Base-by-base conservation (phyloP, 768 basidiomycete genomes). In the Collybiopsis luxurians region DNA sequence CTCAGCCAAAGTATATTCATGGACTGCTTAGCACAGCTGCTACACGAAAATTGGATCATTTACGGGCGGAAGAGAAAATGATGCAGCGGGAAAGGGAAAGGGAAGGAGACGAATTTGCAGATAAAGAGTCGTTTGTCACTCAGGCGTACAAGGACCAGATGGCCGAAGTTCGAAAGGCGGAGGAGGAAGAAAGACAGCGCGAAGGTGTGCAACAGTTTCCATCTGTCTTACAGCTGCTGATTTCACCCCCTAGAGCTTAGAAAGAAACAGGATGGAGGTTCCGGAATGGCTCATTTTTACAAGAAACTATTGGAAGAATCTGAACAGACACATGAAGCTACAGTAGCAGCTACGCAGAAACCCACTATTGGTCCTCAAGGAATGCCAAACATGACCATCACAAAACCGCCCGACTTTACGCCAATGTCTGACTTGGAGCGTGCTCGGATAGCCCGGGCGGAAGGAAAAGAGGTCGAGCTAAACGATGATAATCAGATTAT, bases 401-500 rank as follows among this genome's bases (percentile, higher is more conserved):
- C 78, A 28, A 91, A 86, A 71, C 92, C 89, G 12, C 73, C 79
- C 40, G 79, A 90, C 59, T 75, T 85, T 63, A 72, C 76, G 0
- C 79, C 82, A 43, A 71, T 80, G 62, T 85, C 90, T 36, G 94
- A 96, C 70, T 64, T 82, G 27, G 87, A 92, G 64, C 78, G 92
- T 26, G 92, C 90, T 23, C 80, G 70, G 43, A 63, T 80, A 43
- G 92, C 93, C 15, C 77, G 78, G 61, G 82, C 79, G 57, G 79
- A 89, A 65, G 95, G 95, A 23, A 90, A 90, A 69, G 79, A 85
- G 11, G 87, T 99, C 31, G 96, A 98, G 70, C 75, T 98, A 31
- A 98, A 98, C 69, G 96, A 98, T 69, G 95, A 98, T 64, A 95
- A 95, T 64, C 92, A 95, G 68, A 95, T 98, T 45, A 89, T 99